Base-by-base conservation (phyloP, 2,329 filamentous ascomycete species). In the Aspergillus fumigatus region DNA sequence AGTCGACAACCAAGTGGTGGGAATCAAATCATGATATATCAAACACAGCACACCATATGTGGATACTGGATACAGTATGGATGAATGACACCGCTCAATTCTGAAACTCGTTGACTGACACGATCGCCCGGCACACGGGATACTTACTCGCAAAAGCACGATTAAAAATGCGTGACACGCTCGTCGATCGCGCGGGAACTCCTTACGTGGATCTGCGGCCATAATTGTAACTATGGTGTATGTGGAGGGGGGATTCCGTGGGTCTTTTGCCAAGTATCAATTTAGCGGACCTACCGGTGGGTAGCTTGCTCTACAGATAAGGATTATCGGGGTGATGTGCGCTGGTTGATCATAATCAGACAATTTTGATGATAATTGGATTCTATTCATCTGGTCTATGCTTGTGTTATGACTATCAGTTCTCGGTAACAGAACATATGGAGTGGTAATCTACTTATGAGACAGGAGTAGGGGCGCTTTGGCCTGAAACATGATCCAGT, bases 151-250 rank as follows among this genome's bases (percentile, higher is more conserved):
- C 55, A 38, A n/a, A 38, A 38, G 5, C 32, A 38, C 56, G 51
- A 59, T 57, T 57, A 35, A 53, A 38, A 40, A 48, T 54, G 52
- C 50, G 58, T 49, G 59, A 51, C 55, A 48, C 51, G 60, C 55
- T 50, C 60, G 62, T 62, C 61, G 61, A 65, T 65, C 62, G 62
- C 61, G 62, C 62, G 61, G 62, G 61, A 63, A 60, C 58, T 63
- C 61, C 62, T 65, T 65, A 62, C 61, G 59, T 59, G 32, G 62
- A 65, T 65, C 62, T 62, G 54, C 62, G 54, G 27, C 45, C 38
- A 52, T 50, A 55, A 51, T 54, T 53, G 55, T 54, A 26, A 45
- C 54, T 48, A 49, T 21, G 32, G n/a, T 19, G 26, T 43, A 29
- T 43, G 21, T 17, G 14, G 51, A 21, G n/a, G n/a, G 23, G 19